Conservation (phyloP, 1,284 basidiomycete genomes). For the Ganoderma sinense region DNA sequence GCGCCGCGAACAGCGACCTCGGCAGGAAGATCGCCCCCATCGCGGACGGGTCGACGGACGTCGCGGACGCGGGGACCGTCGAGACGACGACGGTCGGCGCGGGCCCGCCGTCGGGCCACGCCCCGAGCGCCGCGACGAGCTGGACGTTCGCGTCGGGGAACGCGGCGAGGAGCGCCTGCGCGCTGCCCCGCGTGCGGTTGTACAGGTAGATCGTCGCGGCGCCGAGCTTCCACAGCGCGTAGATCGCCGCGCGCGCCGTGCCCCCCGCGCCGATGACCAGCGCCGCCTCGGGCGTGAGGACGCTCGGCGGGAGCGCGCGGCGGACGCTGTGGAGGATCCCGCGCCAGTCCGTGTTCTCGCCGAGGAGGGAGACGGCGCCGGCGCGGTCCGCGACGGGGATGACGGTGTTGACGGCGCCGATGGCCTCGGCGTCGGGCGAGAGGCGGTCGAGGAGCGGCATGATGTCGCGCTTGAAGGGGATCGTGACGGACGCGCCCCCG, state of each 20-base stretch:
- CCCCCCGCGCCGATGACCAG: conserved; percentile 94
- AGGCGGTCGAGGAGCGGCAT: conserved; percentile 82
- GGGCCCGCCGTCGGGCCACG: conserved; percentile 54
- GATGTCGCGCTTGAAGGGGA: conserved; percentile 91
- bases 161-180: conserved; percentile 67
- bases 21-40: conserved; percentile 64
- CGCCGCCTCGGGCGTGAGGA: conserved; percentile 53
- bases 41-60: conserved; percentile 48
- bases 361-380: conserved; percentile 65
- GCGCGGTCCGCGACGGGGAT: conserved; percentile 58
- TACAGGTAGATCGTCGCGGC: conserved; percentile 80
- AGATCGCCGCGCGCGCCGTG: conserved; percentile 91
- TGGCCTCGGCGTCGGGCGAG: conserved; percentile 80
- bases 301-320: conserved; percentile 45
- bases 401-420: conserved; percentile 95
- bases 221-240: conserved; percentile 80
- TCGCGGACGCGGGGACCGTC: conserved; percentile 84
- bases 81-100: conserved; percentile 82
- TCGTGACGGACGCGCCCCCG: conserved; percentile 96
- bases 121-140: conserved; percentile 65
- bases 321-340: conserved; percentile 76
- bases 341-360: conserved; percentile 95
- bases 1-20: conserved; percentile 56
- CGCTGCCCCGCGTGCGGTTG: conserved; percentile 84
- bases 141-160: conserved; percentile 76